Evolutionary conservation across 2,329 filamentous ascomycete species (phyloP).

Genomic region (Colletotrichum sansevieriae): DNA sequence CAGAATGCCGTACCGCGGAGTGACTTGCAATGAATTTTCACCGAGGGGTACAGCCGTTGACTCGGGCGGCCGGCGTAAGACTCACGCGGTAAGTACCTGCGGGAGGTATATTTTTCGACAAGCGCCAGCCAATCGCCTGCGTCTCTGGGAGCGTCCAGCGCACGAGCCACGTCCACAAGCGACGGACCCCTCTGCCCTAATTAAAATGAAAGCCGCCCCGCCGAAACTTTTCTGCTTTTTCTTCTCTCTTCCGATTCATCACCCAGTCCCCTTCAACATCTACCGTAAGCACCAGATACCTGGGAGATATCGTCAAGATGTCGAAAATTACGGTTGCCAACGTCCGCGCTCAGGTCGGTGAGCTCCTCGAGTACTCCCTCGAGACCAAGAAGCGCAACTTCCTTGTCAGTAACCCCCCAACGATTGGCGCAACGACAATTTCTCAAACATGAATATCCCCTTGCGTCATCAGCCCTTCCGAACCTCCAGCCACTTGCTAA

Average conservation of each 20-base stretch:
- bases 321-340: constrained; percentile 85
- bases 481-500: constrained; percentile 60
- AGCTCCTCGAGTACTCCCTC: constrained; percentile 94
- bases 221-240: constrained; percentile 23
- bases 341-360: constrained; percentile 94
- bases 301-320: constrained; percentile 44
- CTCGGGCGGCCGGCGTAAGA: constrained; percentile 28
- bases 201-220: constrained; percentile 37
- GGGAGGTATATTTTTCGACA: not conserved
- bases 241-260: constrained; percentile 17
- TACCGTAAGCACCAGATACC: constrained; percentile 44
- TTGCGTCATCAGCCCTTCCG: not conserved
- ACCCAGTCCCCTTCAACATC: constrained; percentile 35
- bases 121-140: constrained; percentile 32
- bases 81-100: constrained; percentile 12
- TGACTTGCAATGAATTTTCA: constrained; percentile 36
- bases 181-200: constrained; percentile 26
- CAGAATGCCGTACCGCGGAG: constrained; percentile 5
- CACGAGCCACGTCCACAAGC: constrained; percentile 36
- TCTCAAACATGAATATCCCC: not conserved
- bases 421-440: constrained; percentile 64
- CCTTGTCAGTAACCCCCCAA: constrained; percentile 63
- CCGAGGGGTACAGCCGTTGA: constrained; percentile 10
- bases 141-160: constrained; percentile 22
- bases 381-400: constrained; percentile 99